Conservation (phyloP, 306 rosid genomes). For the Pterocarpus santalinus region DNA sequence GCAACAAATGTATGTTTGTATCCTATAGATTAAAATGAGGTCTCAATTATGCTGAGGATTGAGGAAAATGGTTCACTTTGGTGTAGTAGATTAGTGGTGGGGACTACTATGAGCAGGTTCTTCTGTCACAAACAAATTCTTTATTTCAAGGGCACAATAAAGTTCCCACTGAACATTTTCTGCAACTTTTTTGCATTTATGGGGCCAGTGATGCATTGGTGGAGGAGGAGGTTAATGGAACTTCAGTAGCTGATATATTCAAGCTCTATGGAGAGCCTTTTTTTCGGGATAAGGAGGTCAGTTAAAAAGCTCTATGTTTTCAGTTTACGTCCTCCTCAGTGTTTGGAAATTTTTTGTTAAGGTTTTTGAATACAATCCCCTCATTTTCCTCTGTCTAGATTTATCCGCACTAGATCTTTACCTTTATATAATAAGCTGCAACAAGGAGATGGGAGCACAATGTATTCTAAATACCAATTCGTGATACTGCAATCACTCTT, state of each 20-base stretch:
- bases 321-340: not conserved
- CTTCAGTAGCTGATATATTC: constrained; percentile 80
- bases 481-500: too few relatives aligned
- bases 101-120: too few relatives aligned
- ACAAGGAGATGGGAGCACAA: too few relatives aligned
- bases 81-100: too few relatives aligned
- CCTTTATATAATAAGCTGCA: too few relatives aligned
- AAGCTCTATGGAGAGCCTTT: constrained; percentile 73
- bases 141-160: constrained; percentile 16
- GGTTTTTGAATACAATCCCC: not conserved
- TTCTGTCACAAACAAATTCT: too few relatives aligned
- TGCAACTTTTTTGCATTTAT: constrained; percentile 39
- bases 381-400: too few relatives aligned
- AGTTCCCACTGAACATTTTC: constrained; percentile 42
- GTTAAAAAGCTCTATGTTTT: constrained; percentile 45
- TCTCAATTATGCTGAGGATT: too few relatives aligned
- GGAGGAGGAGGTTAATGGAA: constrained; percentile 69
- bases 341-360: constrained; percentile 16
- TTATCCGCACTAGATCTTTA: too few relatives aligned
- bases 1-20: constrained; percentile 9
- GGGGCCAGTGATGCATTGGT: constrained; percentile 73
- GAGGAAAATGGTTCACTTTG: too few relatives aligned
- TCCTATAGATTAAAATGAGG: constrained; percentile 1
- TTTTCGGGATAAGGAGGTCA: constrained; percentile 84
- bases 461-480: too few relatives aligned